These are phyloP conservation scores for Paramyrothecium sp. DNA, from an alignment of 2,329 filamentous ascomycete species.

Conservation along the genomic window DNA sequence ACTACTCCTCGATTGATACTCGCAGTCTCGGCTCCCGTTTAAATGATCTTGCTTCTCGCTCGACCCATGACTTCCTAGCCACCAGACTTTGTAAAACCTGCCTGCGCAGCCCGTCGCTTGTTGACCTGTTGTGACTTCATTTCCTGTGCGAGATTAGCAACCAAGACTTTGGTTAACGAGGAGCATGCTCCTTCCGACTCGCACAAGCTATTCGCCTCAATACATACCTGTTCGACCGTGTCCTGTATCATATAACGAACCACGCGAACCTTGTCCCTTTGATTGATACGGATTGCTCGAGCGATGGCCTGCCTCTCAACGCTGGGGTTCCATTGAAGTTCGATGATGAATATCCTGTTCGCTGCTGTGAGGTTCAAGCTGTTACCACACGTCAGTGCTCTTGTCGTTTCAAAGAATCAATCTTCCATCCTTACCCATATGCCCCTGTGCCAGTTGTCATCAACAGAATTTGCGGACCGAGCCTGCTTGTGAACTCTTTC, in stretches of 20 bases:
- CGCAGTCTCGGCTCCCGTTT: too few species aligned
- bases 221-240: slow-evolving; percentile 42
- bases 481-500: slow-evolving; percentile 29
- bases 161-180: too few species aligned
- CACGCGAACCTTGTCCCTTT: slow-evolving; percentile 39
- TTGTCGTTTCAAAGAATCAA: not conserved
- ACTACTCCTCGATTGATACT: too few species aligned
- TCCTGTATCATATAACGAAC: slow-evolving; percentile 41
- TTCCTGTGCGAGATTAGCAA: slow-evolving; percentile 2
- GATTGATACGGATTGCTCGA: slow-evolving; percentile 45
- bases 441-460: slow-evolving; percentile 54
- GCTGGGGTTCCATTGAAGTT: slow-evolving; percentile 54
- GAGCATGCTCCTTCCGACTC: too few species aligned
- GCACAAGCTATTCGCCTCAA: too few species aligned
- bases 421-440: slow-evolving; percentile 35
- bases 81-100: not conserved
- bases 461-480: slow-evolving; percentile 36
- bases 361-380: slow-evolving; percentile 48
- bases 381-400: fast-evolving
- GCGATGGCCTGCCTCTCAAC: slow-evolving; percentile 52
- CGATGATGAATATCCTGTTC: slow-evolving; percentile 48
- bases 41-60: too few species aligned
- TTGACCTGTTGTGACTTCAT: slow-evolving; percentile 8
- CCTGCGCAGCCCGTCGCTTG: not conserved
- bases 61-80: too few species aligned